Base-by-base conservation (phyloP, 2,329 filamentous ascomycete genomes). In the Didymella exigua region DNA sequence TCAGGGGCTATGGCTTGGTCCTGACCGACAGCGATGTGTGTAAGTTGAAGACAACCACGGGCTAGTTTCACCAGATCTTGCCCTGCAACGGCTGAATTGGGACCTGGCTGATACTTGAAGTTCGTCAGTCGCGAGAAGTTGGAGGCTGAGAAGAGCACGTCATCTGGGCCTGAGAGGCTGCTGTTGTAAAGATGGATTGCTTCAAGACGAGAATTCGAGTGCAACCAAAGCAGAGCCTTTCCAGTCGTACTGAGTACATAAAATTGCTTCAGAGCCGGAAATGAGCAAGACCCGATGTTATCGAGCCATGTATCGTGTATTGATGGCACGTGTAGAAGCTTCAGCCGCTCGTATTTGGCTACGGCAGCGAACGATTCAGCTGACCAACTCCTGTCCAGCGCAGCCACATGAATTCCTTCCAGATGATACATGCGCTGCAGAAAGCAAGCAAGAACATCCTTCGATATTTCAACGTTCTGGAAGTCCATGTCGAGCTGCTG, bases 401-500 rank as follows among this genome's bases (percentile, higher is more conserved):
- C 33, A 30, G 41, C 49, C 7, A 51, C 27, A 26, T 51, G 41
- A 0, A 51, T 30, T 5, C 33, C 40, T 30, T 26, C 26, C 10
- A 51, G 27, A 26, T 10, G 18, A 31, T 8, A 41, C 49, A 51
- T 45, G 6, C 23, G 38, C 8, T 18, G 19, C 19, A 44, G 19
- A 14, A 51, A 51, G 18, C 41, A 26, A 45, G 26, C 26, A 9
- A 51, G 40, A n/a, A 26, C 49, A 7, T 38, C 2, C n/a, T 33
- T 45, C 1, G 49, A 37, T 8, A 51, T 45, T 19, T 24, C 38
- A 1, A 38, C 49, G 2, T 51, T 40, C 11, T 21, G 30, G 5
- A 38, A 51, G 26, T 38, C 40, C 4, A 51, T 37, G 7, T 51
- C 41, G n/a, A 43, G 24, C 19, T 31, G 31, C 33, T 40, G 41